Evolutionary conservation across 345 rosid genomes (phyloP).

Genomic region (Citrus sinensis): DNA sequence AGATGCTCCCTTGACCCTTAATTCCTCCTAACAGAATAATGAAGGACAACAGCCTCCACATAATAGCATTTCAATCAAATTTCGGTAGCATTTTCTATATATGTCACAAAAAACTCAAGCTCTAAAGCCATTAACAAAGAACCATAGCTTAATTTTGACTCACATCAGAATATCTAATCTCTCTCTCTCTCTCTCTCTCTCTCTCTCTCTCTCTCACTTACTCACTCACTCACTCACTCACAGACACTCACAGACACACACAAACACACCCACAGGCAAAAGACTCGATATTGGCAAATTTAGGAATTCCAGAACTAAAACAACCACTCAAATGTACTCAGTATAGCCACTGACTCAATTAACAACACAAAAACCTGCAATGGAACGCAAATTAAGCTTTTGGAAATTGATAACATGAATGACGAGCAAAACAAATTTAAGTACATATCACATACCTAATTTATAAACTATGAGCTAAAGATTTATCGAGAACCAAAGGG

Average conservation of each 20-base stretch:
- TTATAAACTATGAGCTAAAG: not conserved
- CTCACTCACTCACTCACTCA: too few species aligned
- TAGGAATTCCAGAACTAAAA: not conserved
- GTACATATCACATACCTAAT: not conserved
- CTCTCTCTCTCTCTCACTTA: too few species aligned
- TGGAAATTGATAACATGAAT: not conserved
- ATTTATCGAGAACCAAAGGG: not conserved
- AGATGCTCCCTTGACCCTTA: not conserved
- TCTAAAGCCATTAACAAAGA: not conserved
- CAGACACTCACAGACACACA: rapidly evolving
- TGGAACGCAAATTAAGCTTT: not conserved
- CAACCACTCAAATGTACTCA: not conserved
- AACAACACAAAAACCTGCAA: not conserved
- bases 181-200: too few species aligned
- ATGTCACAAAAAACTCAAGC: not conserved
- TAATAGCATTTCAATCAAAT: not conserved
- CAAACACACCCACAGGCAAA: not conserved
- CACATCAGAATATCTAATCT: not conserved
- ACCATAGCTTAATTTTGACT: not conserved
- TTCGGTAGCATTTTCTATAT: not conserved
- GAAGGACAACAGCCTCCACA: not conserved
- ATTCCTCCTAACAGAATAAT: not conserved
- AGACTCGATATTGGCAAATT: too few species aligned
- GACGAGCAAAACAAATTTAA: not conserved
- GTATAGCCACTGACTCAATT: not conserved